Base-by-base conservation (phyloP, 1,284 basidiomycete genomes). In the Sanghuangporus weigelae region DNA sequence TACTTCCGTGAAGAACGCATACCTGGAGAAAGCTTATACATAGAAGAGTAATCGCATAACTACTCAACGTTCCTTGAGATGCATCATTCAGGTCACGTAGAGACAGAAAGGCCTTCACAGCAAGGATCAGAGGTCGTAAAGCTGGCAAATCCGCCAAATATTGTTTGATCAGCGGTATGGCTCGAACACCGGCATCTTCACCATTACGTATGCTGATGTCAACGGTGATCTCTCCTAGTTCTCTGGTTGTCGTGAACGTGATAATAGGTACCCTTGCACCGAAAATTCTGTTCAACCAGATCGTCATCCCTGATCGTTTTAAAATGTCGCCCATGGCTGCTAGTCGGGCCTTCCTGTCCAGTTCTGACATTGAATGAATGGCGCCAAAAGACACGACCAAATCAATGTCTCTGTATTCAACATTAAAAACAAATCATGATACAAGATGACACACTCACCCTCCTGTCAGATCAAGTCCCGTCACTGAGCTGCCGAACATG, bases 1-100 rank as follows among this genome's bases (percentile, higher is more conserved):
- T 42, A 14, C n/a, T 26, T 23, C 35, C 14, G 21, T 6, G 23
- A 42, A 64, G n/a, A 6, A 23, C 14, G 49, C 79, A 60, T 49
- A 88, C 86, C 76, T 93, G 89, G 7, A 95, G 76, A 70, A 93
- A 93, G 66, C 80, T 86, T 67, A 93, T 84, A 55, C 85, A 85
- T 71, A 93, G 77, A 68, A 85, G 86, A 49, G 87, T 87, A 60
- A 90, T 78, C 8, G 84, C 83, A 75, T 92, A 94, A 73, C 87
- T 89, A 23, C 90, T 87, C 8, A 94, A 71, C 0, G 91, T 90
- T 16, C 85, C 83, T 6, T 81, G 82, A 55, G 84, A 86, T 3
- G 93, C 87, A 69, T 90, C 86, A 71, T 90, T 89, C 74, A 94
- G 82, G 5, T 79, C 78, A 57, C 85, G 75, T 67, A 87, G 84